Evolutionary conservation across 129 eudicot species (phyloP), one percentile per base, ranked within the genome.

Genomic region (Arctium minus): DNA sequence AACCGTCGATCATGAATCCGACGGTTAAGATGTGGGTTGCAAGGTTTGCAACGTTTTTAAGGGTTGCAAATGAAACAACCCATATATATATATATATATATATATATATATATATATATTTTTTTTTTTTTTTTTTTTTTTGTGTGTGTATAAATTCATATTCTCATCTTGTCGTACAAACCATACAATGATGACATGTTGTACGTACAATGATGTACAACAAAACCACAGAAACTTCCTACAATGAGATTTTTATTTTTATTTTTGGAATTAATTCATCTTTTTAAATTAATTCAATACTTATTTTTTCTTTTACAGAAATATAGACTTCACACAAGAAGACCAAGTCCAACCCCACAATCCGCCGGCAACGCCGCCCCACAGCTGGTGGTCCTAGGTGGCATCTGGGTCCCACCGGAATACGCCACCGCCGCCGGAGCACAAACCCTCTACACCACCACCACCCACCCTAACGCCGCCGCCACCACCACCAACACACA

Each of bases 341-440:
- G 99, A 78, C 99, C 99, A 27, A 88, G 98, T 69, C 97, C 97
- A 67, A 87, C 89, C 88, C 93, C 98, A 75, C 99, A 93, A 86
- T 81, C 92, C 5, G 72, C 89, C 1, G 92, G 94, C 5, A 75
- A 87, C 29, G 75, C 89, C 5, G 36, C 89, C 2, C 97, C 97
- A 0, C 99, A 91, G 78, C 86, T 96, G 80, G 97, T 96, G 73
- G 97, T 96, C 76, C 83, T 96, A 53, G 99, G 99, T 2, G 97
- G 99, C 13, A 96, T 96, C 86, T 96, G 99, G 99, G 99, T 96
- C 81, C 97, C 97, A 84, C 94, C 93, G 0, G 99, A 96, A 50
- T 96, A 96, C 32, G 97, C 97, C 35, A 80, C 87, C 9, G 91
- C 92, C 0, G 86, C 91, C 71, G 98, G 96, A 36, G 86, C 88